A percentile compares a stretch with the other conserved stretches of the same genome.
These are phyloP conservation scores for Erodium texanum DNA, from an alignment of 441 rosid genomes.

Conservation along the genomic window DNA sequence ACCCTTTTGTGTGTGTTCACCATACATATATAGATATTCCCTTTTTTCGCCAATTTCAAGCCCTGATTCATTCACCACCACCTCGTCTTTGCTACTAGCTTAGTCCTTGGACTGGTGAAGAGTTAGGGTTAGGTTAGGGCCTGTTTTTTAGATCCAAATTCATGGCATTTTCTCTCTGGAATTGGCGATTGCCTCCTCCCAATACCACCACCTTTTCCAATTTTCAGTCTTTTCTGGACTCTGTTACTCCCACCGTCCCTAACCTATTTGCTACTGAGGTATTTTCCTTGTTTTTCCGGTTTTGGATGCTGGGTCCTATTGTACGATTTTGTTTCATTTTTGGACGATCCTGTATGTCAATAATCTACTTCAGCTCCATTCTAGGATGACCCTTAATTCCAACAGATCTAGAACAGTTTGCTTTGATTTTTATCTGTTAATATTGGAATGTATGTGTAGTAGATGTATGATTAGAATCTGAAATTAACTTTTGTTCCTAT, in stretches of 20 bases:
- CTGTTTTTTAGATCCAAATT: neutral
- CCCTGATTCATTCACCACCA: neutral
- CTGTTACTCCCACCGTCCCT: neutral
- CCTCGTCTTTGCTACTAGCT: neutral
- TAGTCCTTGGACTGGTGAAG: neutral
- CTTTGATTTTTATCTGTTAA: neutral
- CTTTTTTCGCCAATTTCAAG: neutral
- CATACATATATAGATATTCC: neutral
- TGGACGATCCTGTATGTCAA: neutral
- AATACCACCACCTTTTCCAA: slow-evolving; percentile 6
- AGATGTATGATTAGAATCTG: neutral
- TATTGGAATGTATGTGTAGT: neutral
- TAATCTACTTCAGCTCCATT: neutral
- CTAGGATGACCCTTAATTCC: neutral
- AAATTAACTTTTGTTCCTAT: neutral
- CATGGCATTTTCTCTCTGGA: slow-evolving; percentile 4
- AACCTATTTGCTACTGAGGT: neutral
- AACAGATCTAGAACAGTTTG: neutral
- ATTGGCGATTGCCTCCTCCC: slow-evolving; percentile 6
- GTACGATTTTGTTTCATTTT: neutral
- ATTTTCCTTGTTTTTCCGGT: neutral
- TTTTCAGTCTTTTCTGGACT: neutral
- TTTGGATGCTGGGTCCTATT: neutral
- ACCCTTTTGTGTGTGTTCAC: neutral
- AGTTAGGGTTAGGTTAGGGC: neutral